Percentiles rank a stretch among this genome's conserved stretches.
These are phyloP conservation scores for Torulaspora indica DNA, from an alignment of 805 yeast species.

Conservation along the genomic window DNA sequence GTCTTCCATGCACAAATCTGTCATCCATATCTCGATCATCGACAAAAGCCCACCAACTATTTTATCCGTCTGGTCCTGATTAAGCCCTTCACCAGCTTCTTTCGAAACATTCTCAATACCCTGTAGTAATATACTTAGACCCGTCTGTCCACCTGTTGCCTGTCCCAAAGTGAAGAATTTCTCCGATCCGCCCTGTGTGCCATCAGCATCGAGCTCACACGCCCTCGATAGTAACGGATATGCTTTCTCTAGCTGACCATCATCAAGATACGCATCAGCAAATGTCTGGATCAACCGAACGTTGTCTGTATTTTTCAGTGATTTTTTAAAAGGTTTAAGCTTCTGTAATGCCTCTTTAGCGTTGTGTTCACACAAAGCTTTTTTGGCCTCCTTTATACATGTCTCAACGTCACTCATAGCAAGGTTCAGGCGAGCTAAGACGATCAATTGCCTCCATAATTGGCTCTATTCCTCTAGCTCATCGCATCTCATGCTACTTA, in stretches of 20 bases:
- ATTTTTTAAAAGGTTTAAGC: slow-evolving; percentile 35
- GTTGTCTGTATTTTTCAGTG: slow-evolving; percentile 27
- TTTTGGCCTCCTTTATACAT: slow-evolving; percentile 23
- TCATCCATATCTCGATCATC: slow-evolving; percentile 94
- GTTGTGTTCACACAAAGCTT: slow-evolving; percentile 25
- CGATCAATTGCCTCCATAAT: background rate
- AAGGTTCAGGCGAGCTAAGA: background rate
- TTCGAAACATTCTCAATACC: slow-evolving; percentile 48
- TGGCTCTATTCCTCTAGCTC: slow-evolving; percentile 2
- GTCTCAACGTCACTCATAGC: slow-evolving; percentile 19
- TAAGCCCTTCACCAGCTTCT: slow-evolving; percentile 26
- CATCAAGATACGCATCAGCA: slow-evolving; percentile 78
- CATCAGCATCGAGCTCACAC: slow-evolving; percentile 66
- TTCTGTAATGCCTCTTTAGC: slow-evolving; percentile 36
- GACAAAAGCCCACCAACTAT: slow-evolving; percentile 76
- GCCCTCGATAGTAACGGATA: slow-evolving; percentile 56
- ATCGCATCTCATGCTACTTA: slow-evolving; percentile 2
- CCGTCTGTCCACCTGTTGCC: slow-evolving; percentile 76
- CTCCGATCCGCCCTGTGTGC: slow-evolving; percentile 57
- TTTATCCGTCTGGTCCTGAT: slow-evolving; percentile 47
- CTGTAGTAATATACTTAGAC: slow-evolving; percentile 53
- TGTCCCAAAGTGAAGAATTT: slow-evolving; percentile 90
- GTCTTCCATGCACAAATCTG: slow-evolving; percentile 91
- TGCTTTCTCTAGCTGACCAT: slow-evolving; percentile 74
- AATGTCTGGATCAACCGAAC: slow-evolving; percentile 49